Percentiles rank a stretch among this genome's conserved stretches.
These are phyloP conservation scores for Kazachstania viticola DNA, from an alignment of 805 yeast genomes.

Conservation along the genomic window DNA sequence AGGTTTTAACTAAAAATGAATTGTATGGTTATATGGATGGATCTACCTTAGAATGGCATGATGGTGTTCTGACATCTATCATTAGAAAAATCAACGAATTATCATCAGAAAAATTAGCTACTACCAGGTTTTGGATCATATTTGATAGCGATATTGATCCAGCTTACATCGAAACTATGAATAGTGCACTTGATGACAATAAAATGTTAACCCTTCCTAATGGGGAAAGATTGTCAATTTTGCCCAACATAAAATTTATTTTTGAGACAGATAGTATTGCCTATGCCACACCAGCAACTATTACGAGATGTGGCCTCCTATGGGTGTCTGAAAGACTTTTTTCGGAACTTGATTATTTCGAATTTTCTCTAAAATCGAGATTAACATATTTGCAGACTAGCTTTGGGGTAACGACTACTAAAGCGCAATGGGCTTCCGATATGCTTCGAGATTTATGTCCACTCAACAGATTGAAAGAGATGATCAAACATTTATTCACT, in stretches of 20 bases:
- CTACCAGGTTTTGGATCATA: constrained; percentile 60
- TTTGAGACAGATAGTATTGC: constrained; percentile 65
- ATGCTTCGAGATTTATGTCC: too few relatives aligned
- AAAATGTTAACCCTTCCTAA: constrained; percentile 69
- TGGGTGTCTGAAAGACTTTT: constrained; percentile 38
- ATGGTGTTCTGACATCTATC: constrained; percentile 67
- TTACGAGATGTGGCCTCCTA: constrained; percentile 84
- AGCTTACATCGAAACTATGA: constrained; percentile 81
- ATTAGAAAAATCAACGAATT: constrained; percentile 40
- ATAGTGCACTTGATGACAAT: constrained; percentile 87
- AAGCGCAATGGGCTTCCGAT: background rate
- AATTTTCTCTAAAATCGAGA: background rate
- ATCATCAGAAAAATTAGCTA: constrained; percentile 20
- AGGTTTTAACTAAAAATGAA: constrained; percentile 52
- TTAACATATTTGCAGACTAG: too few relatives aligned
- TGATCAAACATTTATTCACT: background rate
- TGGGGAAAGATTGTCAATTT: constrained; percentile 72
- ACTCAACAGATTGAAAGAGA: background rate
- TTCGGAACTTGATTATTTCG: background rate
- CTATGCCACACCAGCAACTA: constrained; percentile 80
- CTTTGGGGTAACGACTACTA: background rate
- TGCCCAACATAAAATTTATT: constrained; percentile 48
- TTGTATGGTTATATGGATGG: constrained; percentile 63
- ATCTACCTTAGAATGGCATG: constrained; percentile 84
- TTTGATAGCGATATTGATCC: constrained; percentile 94